A percentile compares a stretch with the other conserved stretches of the same genome.
These are phyloP conservation scores for Dioszegia aurantiaca DNA, from an alignment of 768 basidiomycete species.

Conservation along the genomic window DNA sequence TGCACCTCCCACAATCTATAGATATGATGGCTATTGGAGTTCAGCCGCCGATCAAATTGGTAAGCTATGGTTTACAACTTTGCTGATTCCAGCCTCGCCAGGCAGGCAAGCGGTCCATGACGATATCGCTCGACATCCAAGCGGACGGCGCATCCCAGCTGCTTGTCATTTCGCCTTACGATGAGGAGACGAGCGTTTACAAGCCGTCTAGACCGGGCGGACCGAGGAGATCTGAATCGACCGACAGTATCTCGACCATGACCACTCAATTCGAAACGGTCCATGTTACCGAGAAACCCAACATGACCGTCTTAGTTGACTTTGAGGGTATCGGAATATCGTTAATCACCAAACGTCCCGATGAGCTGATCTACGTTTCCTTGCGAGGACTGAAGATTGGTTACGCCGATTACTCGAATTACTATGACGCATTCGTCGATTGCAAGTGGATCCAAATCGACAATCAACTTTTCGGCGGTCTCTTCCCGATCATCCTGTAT, in stretches of 20 bases:
- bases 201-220: slow-evolving; percentile 64
- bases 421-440: slow-evolving; percentile 74
- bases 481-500: slow-evolving; percentile 91
- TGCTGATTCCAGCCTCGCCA: slow-evolving; percentile 20
- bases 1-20: slow-evolving; percentile 61
- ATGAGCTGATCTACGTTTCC: slow-evolving; percentile 86
- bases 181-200: slow-evolving; percentile 79
- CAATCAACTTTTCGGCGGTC: slow-evolving; percentile 93
- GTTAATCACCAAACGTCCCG: slow-evolving; percentile 76
- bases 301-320: slow-evolving; percentile 67
- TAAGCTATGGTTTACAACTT: slow-evolving; percentile 3
- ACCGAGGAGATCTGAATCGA: slow-evolving; percentile 48
- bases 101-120: slow-evolving; percentile 58
- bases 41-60: slow-evolving; percentile 72
- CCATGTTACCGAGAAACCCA: slow-evolving; percentile 66
- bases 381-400: slow-evolving; percentile 75
- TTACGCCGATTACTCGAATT: slow-evolving; percentile 72
- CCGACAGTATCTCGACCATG: slow-evolving; percentile 63
- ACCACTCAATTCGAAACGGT: slow-evolving; percentile 75
- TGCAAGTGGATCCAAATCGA: slow-evolving; percentile 90
- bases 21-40: slow-evolving; percentile 96
- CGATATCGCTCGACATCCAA: slow-evolving; percentile 84
- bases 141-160: slow-evolving; percentile 83
- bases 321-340: slow-evolving; percentile 90
- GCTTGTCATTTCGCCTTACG: slow-evolving; percentile 80